Base-by-base conservation (phyloP, 2,329 filamentous ascomycete genomes). In the Thelonectria blattea region DNA sequence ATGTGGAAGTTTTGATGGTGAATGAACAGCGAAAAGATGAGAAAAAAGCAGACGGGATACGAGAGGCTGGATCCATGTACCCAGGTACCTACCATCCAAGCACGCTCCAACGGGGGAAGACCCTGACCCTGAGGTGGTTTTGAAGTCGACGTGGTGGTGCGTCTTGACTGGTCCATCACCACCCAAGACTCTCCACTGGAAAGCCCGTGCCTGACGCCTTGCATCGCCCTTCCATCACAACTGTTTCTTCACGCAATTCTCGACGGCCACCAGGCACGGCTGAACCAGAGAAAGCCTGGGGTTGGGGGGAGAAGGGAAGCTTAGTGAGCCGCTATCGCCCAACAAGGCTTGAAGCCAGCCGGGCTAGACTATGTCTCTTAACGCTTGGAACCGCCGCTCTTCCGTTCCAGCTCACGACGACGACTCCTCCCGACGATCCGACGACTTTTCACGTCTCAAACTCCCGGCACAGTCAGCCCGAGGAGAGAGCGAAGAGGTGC, bases 1-100 rank as follows among this genome's bases (percentile, higher is more conserved):
- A 30, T 20, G 5, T 27, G 11, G 18, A 47, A 20, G 22, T 56
- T 18, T 34, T 18, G 48, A 45, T 30, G 30, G 15, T 27, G 22
- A 43, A 43, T 50, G 24, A 22, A 30, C 18, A 15, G 34, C 7
- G 17, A 43, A 43, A 20, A 20, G 17, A n/a, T 12, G 14, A 43
- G 41, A 46, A 43, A 54, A 34, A 43, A 41, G 41, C 51, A 56
- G 58, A 54, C 22, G 49, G 52, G 49, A 61, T 61, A 57, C 11
- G 34, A 37, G 12, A 52, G 17, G 41, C 37, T 24, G 47, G 48
- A 5, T 37, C 12, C 15, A 14, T 7, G 34, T 37, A 30, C 27
- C 27, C 27, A 30, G 27, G 27, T 30, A 30, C 27, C 27, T 10
- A 6, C n/a, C n/a, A 2, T 2, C 27, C 5, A 30, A 2, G 27